A percentile compares a stretch with the other conserved stretches of the same genome.
Evolutionary conservation across 495 filamentous ascomycete genomes (phyloP).

Genomic region (Xylaria flabelliformis): DNA sequence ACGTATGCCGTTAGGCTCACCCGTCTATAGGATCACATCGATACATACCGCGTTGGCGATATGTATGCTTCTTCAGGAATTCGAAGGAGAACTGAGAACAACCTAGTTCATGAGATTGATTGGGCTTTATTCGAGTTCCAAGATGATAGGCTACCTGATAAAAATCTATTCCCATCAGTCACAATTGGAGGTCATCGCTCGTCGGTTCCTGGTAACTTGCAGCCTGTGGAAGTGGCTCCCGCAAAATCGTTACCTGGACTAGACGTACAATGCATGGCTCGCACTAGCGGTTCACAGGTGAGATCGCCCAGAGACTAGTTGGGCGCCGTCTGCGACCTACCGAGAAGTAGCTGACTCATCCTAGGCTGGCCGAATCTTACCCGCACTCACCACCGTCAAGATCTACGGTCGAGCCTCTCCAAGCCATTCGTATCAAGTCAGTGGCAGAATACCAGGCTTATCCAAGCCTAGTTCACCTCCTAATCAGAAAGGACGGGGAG

Average conservation of each 20-base stretch:
- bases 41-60: conserved; percentile 77
- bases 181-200: conserved; percentile 49
- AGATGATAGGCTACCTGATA: conserved; percentile 69
- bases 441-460: conserved; percentile 54
- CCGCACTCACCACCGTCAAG: conserved; percentile 78
- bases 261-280: conserved; percentile 86
- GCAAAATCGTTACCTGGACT: conserved; percentile 66
- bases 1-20: conserved; percentile 17
- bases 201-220: conserved; percentile 33
- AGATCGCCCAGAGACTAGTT: conserved; percentile 3
- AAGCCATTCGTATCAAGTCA: conserved; percentile 80
- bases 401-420: conserved; percentile 81
- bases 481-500: conserved; percentile 12
- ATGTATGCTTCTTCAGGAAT: conserved; percentile 90
- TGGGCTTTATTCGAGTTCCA: conserved; percentile 91
- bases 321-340: neutral
- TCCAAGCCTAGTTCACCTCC: conserved; percentile 19
- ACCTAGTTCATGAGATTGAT: conserved; percentile 87
- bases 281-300: conserved; percentile 77
- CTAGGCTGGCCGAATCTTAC: conserved; percentile 74
- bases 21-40: conserved; percentile 64
- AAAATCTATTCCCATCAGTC: conserved; percentile 65
- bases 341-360: neutral
- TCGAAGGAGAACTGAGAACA: conserved; percentile 66
- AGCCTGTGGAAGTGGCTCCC: conserved; percentile 53